Percentiles rank a stretch among this genome's conserved stretches.
phyloP scores from a whole-genome alignment of 2,329 filamentous ascomycete genomes.

The Epicoccum nigrum region DNA sequence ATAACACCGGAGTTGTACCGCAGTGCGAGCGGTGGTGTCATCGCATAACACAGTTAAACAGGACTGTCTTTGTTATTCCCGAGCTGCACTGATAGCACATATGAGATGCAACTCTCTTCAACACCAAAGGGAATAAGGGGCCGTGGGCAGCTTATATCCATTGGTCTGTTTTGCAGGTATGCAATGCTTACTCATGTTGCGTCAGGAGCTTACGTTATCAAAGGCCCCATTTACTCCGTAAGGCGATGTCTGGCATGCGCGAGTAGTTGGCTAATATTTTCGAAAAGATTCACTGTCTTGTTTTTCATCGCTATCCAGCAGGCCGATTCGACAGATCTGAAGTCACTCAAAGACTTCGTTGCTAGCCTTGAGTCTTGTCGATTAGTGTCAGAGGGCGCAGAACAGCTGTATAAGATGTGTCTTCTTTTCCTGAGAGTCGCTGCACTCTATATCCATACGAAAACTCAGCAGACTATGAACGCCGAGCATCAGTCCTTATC shows the following conservation, averaged over 20 bases:
- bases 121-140: background rate
- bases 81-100: background rate
- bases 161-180: background rate
- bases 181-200: background rate
- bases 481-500: background rate
- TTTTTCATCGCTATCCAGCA: background rate
- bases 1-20: too few species aligned
- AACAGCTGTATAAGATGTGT: background rate
- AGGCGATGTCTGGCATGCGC: background rate
- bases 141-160: background rate
- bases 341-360: background rate
- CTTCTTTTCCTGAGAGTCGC: background rate
- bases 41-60: background rate
- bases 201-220: background rate
- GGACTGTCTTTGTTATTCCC: background rate
- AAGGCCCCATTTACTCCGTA: background rate
- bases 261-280: background rate
- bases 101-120: background rate
- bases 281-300: background rate
- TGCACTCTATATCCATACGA: background rate
- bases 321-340: background rate
- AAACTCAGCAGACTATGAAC: background rate
- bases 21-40: background rate
- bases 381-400: background rate
- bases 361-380: background rate